phyloP scores from a whole-genome alignment of 768 basidiomycete species.

The Lactifluus pinguis region DNA sequence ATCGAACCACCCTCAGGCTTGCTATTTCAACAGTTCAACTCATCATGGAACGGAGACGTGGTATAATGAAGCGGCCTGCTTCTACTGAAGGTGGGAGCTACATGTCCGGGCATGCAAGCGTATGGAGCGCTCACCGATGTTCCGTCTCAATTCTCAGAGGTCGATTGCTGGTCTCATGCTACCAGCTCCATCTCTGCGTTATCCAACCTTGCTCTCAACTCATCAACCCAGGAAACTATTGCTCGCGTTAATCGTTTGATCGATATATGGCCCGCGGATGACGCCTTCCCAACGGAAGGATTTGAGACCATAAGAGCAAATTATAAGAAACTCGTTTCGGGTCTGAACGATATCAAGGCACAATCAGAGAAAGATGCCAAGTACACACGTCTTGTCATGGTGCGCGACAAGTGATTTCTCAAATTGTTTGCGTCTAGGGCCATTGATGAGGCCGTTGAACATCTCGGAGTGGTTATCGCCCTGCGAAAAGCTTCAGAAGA shows the following conservation, averaged over 20 bases:
- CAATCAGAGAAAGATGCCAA: conserved; percentile 53
- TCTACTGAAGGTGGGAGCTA: conserved; percentile 61
- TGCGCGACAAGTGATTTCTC: conserved; percentile 3
- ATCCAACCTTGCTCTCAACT: conserved; percentile 43
- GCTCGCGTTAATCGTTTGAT: conserved; percentile 68
- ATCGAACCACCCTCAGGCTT: too few relatives aligned
- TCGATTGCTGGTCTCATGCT: conserved; percentile 70
- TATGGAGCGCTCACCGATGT: conserved; percentile 8
- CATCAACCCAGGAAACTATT: conserved; percentile 47
- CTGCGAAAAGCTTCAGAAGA: conserved; percentile 63
- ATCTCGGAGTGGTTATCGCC: conserved; percentile 58
- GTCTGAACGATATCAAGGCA: conserved; percentile 52
- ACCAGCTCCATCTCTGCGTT: conserved; percentile 48
- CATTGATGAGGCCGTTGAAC: conserved; percentile 64
- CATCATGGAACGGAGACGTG: conserved; percentile 60
- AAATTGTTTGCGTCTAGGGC: conserved; percentile 35
- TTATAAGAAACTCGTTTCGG: conserved; percentile 52
- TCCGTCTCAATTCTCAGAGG: conserved; percentile 36
- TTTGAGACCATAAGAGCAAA: conserved; percentile 52
- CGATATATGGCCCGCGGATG: conserved; percentile 62
- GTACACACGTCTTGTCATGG: conserved; percentile 30
- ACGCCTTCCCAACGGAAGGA: conserved; percentile 57
- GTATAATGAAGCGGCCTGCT: conserved; percentile 50
- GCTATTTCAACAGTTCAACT: neutral
- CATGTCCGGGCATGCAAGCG: conserved; percentile 14